Conservation (phyloP, 345 rosid genomes). For the Mangifera indica region DNA sequence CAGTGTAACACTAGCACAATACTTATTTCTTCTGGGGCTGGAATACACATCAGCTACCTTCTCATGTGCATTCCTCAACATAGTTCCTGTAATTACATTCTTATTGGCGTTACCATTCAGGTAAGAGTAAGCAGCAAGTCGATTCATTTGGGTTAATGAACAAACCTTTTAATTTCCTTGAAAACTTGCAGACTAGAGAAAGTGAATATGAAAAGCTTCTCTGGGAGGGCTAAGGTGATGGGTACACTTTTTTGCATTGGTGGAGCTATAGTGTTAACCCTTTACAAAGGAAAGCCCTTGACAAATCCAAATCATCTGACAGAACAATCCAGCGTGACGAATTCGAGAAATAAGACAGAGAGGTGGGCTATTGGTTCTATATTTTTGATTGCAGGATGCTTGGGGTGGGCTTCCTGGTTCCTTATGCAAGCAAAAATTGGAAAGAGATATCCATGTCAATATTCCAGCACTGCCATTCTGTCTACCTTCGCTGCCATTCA, state of each 20-base stretch:
- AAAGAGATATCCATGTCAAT: conserved; percentile 47
- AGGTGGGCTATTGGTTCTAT: conserved; percentile 53
- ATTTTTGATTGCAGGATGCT: conserved; percentile 30
- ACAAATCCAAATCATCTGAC: conserved; percentile 16
- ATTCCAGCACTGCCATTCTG: conserved; percentile 57
- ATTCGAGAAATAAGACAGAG: conserved; percentile 23
- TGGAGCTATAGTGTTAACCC: conserved; percentile 55
- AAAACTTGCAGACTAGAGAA: conserved; percentile 45
- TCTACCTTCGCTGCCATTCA: conserved; percentile 57
- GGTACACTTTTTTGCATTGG: conserved; percentile 56
- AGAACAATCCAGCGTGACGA: neutral
- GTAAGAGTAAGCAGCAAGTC: conserved; percentile 22
- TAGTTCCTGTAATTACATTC: conserved; percentile 69
- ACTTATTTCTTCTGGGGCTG: conserved; percentile 65
- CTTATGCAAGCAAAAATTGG: conserved; percentile 55
- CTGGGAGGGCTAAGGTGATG: conserved; percentile 45
- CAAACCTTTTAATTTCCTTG: neutral
- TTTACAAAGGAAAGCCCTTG: conserved; percentile 50
- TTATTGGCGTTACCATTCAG: conserved; percentile 57
- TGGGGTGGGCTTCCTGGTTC: conserved; percentile 52
- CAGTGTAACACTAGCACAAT: conserved; percentile 70
- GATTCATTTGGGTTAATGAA: neutral
- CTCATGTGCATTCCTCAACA: conserved; percentile 54
- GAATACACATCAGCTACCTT: conserved; percentile 71
- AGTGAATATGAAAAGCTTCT: conserved; percentile 39